A percentile compares a stretch with the other conserved stretches of the same genome.
Conservation (phyloP, 23 red algal species). For the Agarophyton chilense region DNA sequence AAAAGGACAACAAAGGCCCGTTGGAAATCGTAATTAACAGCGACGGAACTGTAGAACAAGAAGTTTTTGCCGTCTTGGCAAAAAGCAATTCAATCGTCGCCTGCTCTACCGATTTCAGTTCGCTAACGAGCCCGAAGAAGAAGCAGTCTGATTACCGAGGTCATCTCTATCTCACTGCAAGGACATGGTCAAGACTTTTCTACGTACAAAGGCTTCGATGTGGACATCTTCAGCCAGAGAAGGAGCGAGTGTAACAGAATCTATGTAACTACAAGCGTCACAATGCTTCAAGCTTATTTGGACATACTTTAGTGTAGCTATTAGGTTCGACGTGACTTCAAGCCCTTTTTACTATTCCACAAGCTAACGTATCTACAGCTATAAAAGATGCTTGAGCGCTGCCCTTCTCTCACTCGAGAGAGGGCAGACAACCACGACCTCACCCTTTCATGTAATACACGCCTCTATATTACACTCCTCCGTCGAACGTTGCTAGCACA, state of each 20-base stretch:
- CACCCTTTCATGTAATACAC: neutral
- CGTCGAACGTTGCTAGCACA: constrained; percentile 1
- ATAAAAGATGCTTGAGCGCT: too few relatives aligned
- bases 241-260: neutral
- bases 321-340: too few relatives aligned
- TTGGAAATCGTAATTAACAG: neutral
- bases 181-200: neutral
- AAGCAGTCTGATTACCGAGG: neutral
- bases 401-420: too few relatives aligned
- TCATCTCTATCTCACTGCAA: neutral
- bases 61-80: neutral
- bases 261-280: too few relatives aligned
- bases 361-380: too few relatives aligned
- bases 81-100: neutral
- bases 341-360: too few relatives aligned
- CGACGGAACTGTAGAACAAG: neutral
- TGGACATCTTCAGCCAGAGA: neutral
- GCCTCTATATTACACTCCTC: neutral
- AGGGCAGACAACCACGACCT: too few relatives aligned
- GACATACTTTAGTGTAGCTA: too few relatives aligned
- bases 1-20: neutral
- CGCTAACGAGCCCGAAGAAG: neutral
- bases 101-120: constrained; percentile 1
- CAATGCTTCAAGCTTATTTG: too few relatives aligned
- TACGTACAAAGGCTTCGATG: neutral